Conservation (phyloP, 495 filamentous ascomycete species). For the Trichodelitschia bisporula region DNA sequence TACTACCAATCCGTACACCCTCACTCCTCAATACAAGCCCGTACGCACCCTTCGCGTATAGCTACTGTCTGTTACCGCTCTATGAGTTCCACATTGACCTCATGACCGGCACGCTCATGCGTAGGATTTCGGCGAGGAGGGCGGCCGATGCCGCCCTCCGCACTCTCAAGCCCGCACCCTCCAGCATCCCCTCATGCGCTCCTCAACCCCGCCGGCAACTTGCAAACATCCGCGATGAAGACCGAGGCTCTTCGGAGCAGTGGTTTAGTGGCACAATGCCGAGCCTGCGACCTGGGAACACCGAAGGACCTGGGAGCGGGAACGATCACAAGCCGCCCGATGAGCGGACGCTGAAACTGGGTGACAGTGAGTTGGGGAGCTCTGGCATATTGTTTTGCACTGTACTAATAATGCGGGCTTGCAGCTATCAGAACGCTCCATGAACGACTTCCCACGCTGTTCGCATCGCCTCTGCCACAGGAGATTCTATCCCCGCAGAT, state of each 20-base stretch:
- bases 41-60: too few relatives aligned
- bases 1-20: too few relatives aligned
- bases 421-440: conserved; percentile 69
- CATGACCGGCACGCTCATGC: too few relatives aligned
- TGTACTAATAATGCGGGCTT: not conserved
- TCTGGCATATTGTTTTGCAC: not conserved
- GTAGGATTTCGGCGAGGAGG: too few relatives aligned
- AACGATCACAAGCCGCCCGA: conserved; percentile 29
- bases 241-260: not conserved
- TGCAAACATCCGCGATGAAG: not conserved
- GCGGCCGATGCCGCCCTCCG: too few relatives aligned
- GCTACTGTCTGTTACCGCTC: too few relatives aligned
- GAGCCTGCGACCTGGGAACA: not conserved
- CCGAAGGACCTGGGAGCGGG: not conserved
- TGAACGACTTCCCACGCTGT: conserved; percentile 59
- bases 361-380: conserved; percentile 46
- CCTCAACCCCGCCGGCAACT: conserved; percentile 28
- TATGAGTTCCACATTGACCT: too few relatives aligned
- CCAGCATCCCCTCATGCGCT: conserved; percentile 14
- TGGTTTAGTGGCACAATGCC: not conserved
- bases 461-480: conserved; percentile 60
- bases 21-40: too few relatives aligned
- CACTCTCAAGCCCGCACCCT: too few relatives aligned
- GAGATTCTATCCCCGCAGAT: conserved; percentile 76
- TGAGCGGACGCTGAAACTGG: conserved; percentile 68